Base-by-base conservation (phyloP, 2,329 filamentous ascomycete species). In the Bipolaris gigantea region DNA sequence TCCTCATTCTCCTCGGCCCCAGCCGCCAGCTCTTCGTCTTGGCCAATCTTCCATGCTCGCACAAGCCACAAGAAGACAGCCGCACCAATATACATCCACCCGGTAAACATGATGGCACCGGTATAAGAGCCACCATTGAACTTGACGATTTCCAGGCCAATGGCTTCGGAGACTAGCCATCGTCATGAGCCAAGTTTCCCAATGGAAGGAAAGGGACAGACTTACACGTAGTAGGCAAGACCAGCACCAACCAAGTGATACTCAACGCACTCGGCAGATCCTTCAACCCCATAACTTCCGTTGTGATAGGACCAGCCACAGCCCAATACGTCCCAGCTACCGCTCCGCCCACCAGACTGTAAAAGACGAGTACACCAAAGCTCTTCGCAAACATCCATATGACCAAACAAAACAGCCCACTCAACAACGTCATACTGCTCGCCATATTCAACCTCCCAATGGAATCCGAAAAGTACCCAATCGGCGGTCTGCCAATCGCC, bases 371-470 rank as follows among this genome's bases (percentile, higher is more conserved):
- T 0, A 89, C 83, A 0, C 84, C 86, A 58, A 85, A 89, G 59
- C 80, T 82, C 38, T 84, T 83, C 2, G 88, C 88, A 56, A 86
- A 85, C 50, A 86, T 85, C 90, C 90, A 93, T 32, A 93, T 80
- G 18, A 87, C 81, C 40, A 93, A 80, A 34, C 83, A 82, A 33
- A 89, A 83, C 1, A 92, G 55, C 6, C 84, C 86, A 1, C 83
- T 82, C 2, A 87, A 67, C 32, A 89, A 81, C 0, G 88, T 90
- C 70, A 85, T 85, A 0, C 83, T 67, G 2, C 77, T 80, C 1
- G 88, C 86, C 75, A 92, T 86, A 66, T 93, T 92, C 61, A 93
- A 82, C 10, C 89, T 80, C 0, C 90, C 89, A 7, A 87, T 79
- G 1, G 74, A 76, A 69, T 93, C 90, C 53, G 85, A 89, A 53